Conservation (phyloP, 345 rosid species). For the Psidium guajava region DNA sequence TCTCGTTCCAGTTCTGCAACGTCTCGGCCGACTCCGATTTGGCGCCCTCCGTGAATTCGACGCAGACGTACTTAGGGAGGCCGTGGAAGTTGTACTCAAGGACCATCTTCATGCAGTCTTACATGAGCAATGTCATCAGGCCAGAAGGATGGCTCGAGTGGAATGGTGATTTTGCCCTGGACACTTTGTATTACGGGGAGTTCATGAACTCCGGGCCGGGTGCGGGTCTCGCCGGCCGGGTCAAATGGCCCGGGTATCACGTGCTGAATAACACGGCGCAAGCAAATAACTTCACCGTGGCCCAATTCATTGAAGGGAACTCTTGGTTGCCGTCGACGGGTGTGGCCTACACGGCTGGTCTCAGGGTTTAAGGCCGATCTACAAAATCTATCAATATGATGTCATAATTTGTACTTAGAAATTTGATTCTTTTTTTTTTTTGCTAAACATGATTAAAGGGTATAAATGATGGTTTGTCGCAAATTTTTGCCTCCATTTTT, state of each 20-base stretch:
- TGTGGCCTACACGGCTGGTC: constrained; percentile 27
- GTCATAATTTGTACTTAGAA: not conserved
- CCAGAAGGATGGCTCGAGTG: constrained; percentile 86
- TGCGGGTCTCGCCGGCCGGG: constrained; percentile 27
- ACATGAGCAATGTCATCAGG: constrained; percentile 30
- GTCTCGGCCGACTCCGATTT: constrained; percentile 60
- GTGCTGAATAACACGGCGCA: constrained; percentile 20
- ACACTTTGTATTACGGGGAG: constrained; percentile 62
- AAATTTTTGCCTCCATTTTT: not conserved
- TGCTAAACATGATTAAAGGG: not conserved
- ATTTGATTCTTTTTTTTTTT: not conserved
- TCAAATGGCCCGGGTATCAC: constrained; percentile 79
- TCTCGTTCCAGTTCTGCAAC: constrained; percentile 77
- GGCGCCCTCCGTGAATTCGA: constrained; percentile 24
- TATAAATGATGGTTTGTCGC: not conserved
- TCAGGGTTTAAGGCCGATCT: not conserved
- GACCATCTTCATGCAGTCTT: constrained; percentile 64
- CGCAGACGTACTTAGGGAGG: constrained; percentile 62
- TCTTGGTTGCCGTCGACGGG: constrained; percentile 64
- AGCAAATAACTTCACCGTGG: constrained; percentile 59
- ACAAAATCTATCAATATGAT: not conserved
- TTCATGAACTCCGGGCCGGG: constrained; percentile 63
- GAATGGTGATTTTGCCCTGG: constrained; percentile 44
- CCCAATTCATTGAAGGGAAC: constrained; percentile 55
- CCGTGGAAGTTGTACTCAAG: constrained; percentile 87